Evolutionary conservation across 805 yeast species (phyloP), one percentile per base, ranked within the genome.

Genomic region (Wickerhamiella galacta): DNA sequence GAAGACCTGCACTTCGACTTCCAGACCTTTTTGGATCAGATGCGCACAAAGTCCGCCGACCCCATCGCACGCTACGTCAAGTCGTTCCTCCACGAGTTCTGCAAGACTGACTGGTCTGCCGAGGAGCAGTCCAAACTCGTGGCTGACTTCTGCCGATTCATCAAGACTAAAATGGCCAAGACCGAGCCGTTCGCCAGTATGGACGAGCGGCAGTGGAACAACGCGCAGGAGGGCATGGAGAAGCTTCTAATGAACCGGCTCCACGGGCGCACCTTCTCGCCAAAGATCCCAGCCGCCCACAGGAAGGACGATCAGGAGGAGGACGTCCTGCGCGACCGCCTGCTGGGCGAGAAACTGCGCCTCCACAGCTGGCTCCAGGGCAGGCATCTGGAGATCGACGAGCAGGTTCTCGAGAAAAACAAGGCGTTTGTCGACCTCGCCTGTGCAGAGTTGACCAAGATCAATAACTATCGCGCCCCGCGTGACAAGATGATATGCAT

Each of bases 401-500:
- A 59, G 23, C 49, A 64, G 42, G 56, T 66, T 46, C 55, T 71
- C 16, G 31, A 35, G 30, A 57, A 64, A 15, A 53, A 57, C 31
- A 61, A 71, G 3, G 63, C 65, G 16, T 85, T 72, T 53, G 66
- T 72, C 44, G 63, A 52, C 44, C 63, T 77, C 36, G 90, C 95
- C 0, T 66, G 74, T 1, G 61, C 60, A 9, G 96, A 90, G 53
- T 61, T 90, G 31, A 60, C 63, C 40, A 82, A 82, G 45, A 73
- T 90, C 47, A 77, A 78, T 52, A 64, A 70, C 33, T 92, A 77
- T 52, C 69, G 92, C 44, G 87, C 96, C 0, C 98, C 98, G 11
- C 63, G 98, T 33, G 98, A 92, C 50, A 90, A 90, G 49, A 72
- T 82, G 40, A 81, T 90, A 24, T 90, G 96, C 51, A 64, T 90